Base-by-base conservation (phyloP, 768 basidiomycete genomes). In the Boletus reticulatus region DNA sequence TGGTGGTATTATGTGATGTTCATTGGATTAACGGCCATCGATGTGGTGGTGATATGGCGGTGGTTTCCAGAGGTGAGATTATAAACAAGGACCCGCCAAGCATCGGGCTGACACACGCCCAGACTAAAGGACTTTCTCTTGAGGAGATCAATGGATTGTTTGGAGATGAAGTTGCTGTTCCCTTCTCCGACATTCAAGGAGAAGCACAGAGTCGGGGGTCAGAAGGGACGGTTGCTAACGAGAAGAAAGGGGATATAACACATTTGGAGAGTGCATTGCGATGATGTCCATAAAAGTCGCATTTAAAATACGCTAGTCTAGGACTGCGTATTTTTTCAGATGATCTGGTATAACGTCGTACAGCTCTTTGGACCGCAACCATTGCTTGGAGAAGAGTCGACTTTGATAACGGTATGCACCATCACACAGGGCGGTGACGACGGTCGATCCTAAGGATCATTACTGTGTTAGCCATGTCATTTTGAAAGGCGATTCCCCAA, bases 391-490 rank as follows among this genome's bases (percentile, higher is more conserved):
- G 76, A 99, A 99, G 36, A 99, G 76, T 12, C 97, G 83, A 57
- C 92, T 95, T 75, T 98, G 97, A 68, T 99, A 97, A 67, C 97
- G 83, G 67, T 98, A 96, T 43, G 97, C 97, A 8, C 96, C 97
- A 67, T 99, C 97, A 70, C 89, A 92, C 38, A 99, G 74, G 50
- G 98, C 80, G 6, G 97, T 99, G 2, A 85, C 94, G 29, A 98
- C 78, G 16, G 80, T 92, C 20, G 88, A 88, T 36, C 90, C 91
- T 94, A 57, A 31, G 43, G 37, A 37, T 50, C 51, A 29, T 49
- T 4, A 24, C 10, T n/a, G 20, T 24, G 32, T 57, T 12, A 53
- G 49, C 27, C n/a, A 19, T 8, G 41, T 29, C 6, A 22, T 20
- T 43, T 22, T 14, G 22, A 42, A 45, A n/a, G 52, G 17, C 38